Conservation (phyloP, 1,284 basidiomycete species). For the Clitocybe nebularis region DNA sequence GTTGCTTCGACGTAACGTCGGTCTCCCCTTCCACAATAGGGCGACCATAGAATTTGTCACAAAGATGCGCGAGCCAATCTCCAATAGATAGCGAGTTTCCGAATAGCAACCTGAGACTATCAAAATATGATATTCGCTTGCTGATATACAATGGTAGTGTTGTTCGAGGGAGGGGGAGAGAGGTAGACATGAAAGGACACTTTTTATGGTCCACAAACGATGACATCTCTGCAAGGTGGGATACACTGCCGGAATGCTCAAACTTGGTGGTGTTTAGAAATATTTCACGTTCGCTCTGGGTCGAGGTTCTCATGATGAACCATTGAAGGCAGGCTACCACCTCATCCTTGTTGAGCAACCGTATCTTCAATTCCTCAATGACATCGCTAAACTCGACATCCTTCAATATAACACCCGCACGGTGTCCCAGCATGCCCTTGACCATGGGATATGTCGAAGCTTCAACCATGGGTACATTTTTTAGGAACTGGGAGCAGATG, state of each 20-base stretch:
- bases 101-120: background rate
- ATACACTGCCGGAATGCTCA: background rate
- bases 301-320: no score
- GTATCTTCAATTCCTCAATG: background rate
- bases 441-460: background rate
- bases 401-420: background rate
- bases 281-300: background rate
- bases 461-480: constrained; percentile 1
- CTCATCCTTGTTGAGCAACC: background rate
- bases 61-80: background rate
- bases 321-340: background rate
- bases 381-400: background rate
- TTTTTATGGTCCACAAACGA: background rate
- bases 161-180: background rate
- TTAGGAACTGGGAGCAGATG: background rate
- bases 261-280: background rate
- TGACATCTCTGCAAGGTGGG: background rate
- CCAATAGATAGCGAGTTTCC: background rate
- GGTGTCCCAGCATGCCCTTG: background rate
- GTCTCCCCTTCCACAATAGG: no score
- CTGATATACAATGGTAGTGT: background rate
- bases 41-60: no score
- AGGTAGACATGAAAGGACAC: background rate
- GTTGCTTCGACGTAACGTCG: no score
- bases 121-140: background rate